Percentiles rank a stretch among this genome's conserved stretches.
Evolutionary conservation across 495 filamentous ascomycete species (phyloP).

Genomic region (Penicillium lagena): DNA sequence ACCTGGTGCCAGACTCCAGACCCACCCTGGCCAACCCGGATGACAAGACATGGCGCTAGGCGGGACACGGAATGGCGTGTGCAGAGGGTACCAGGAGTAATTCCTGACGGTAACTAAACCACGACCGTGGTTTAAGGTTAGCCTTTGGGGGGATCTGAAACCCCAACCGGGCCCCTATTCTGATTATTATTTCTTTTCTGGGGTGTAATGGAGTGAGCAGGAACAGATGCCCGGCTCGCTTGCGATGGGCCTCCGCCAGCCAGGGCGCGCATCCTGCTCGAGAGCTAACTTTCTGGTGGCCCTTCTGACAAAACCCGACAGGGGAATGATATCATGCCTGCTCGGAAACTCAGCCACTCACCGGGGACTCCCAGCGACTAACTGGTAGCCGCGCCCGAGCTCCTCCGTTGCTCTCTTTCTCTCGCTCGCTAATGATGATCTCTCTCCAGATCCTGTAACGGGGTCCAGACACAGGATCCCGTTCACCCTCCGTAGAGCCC

Average conservation of each 20-base stretch:
- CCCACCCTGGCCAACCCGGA: conserved; percentile 2
- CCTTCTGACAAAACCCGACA: not conserved
- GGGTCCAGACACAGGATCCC: no score
- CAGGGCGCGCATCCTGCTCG: no score
- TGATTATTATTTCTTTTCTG: no score
- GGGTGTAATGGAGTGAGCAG: no score
- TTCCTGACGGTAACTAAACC: not conserved
- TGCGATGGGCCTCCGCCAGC: no score
- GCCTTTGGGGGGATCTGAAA: no score
- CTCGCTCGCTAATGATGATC: not conserved
- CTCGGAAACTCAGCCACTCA: conserved; percentile 7
- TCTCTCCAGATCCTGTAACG: not conserved
- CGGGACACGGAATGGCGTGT: conserved; percentile 9
- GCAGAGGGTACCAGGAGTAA: conserved; percentile 14
- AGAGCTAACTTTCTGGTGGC: not conserved
- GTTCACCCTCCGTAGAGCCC: not conserved
- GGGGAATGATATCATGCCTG: conserved; percentile 9
- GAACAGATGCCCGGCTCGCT: no score
- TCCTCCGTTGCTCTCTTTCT: conserved; percentile 2
- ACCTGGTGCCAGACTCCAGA: no score
- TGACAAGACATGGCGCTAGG: conserved; percentile 2
- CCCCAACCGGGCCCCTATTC: no score
- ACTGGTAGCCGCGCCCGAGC: conserved; percentile 6
- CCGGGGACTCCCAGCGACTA: conserved; percentile 1
- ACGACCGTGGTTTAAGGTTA: no score